phyloP scores from a whole-genome alignment of 2,329 filamentous ascomycete genomes.

The Phoma sp. region DNA sequence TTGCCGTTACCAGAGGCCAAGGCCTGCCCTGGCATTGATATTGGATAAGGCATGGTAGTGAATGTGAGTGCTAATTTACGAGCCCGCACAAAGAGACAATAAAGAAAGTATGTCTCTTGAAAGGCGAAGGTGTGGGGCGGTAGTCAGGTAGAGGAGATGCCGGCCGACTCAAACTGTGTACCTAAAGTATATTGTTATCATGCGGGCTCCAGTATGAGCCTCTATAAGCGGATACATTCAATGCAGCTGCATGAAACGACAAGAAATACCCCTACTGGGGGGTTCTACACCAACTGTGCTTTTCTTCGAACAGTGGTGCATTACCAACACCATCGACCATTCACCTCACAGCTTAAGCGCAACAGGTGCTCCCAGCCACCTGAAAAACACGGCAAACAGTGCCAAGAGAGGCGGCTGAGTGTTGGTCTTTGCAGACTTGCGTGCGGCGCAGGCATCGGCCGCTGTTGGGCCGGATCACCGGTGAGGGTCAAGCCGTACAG shows the following conservation, averaged over 20 bases:
- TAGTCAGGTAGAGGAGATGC: slow-evolving; percentile 16
- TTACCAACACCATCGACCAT: slow-evolving; percentile 31
- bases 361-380: slow-evolving; percentile 27
- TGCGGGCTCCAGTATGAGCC: slow-evolving; percentile 22
- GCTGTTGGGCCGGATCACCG: slow-evolving; percentile 29
- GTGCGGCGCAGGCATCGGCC: slow-evolving; percentile 32
- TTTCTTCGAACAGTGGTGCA: slow-evolving; percentile 30
- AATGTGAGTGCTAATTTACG: slow-evolving; percentile 6
- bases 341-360: slow-evolving; percentile 34
- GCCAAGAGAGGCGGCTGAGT: slow-evolving; percentile 41
- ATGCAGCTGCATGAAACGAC: slow-evolving; percentile 30
- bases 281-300: slow-evolving; percentile 32
- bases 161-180: slow-evolving; percentile 17
- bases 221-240: slow-evolving; percentile 19
- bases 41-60: slow-evolving; percentile 28
- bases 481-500: slow-evolving; percentile 34
- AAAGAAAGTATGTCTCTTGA: slow-evolving; percentile 6
- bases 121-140: slow-evolving; percentile 1
- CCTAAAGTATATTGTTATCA: slow-evolving; percentile 27
- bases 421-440: slow-evolving; percentile 25
- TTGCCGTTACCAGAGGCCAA: slow-evolving; percentile 18
- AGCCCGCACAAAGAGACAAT: not conserved
- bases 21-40: slow-evolving; percentile 10
- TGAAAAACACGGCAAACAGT: slow-evolving; percentile 17
- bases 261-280: slow-evolving; percentile 32